Evolutionary conservation across 176 grass and related monocot genomes (phyloP), one percentile per base, ranked within the genome.

Genomic region (Leersia perrieri): DNA sequence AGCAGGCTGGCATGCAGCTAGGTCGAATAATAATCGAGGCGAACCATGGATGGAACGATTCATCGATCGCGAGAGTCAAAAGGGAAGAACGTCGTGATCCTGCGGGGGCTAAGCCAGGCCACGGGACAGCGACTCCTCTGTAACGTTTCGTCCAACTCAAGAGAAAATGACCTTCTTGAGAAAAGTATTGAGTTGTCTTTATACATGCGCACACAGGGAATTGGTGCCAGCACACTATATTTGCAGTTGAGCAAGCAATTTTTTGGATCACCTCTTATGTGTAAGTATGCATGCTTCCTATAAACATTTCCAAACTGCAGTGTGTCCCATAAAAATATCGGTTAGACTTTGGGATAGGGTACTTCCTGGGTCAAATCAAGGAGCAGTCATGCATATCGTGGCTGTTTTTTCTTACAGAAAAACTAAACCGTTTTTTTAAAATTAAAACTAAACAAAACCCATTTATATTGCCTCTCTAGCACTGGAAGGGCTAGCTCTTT

Each of bases 71-170:
- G 38, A 35, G 76, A 66, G 83, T 76, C 45, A 86, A 73, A 82
- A 78, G 72, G 28, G 7, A 68, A 13, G 7, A 73, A 60, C 68
- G 77, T 68, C 84, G 69, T 68, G 39, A 55, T 72, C 68, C 68
- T 55, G 76, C 83, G 34, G 66, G 34, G 66, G 18, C 49, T 47
- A 72, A 80, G 70, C 20, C 49, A 53, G 38, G 38, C 42, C 85
- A 63, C 23, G 14, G 77, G 70, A 75, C 72, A 87, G 77, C 82
- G 77, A 81, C 77, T 26, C 64, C n/a, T 57, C n/a, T 88, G 81
- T 84, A 79, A 66, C 66, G 78, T 80, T 71, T 74, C 82, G 87
- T 77, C 77, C 87, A 89, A 82, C 47, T 58, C 77, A 81, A 82
- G 18, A 72, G 77, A 80, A 70, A 85, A 40, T 23, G 72, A 57